Conservation (phyloP, 805 yeast genomes). For the Kluyveromyces wickerhamii region DNA sequence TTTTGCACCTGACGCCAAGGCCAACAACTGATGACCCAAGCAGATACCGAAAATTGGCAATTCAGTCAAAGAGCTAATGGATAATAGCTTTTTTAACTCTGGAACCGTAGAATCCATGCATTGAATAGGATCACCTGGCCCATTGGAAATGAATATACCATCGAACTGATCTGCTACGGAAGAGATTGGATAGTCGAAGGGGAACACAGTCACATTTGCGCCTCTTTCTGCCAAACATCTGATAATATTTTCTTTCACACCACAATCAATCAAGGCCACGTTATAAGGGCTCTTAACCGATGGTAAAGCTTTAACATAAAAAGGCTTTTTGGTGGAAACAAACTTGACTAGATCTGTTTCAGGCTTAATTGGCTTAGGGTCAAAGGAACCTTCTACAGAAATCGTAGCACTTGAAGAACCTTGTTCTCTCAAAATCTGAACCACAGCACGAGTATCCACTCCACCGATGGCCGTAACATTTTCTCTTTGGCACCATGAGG, state of each 20-base stretch:
- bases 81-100: slow-evolving; percentile 66
- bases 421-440: slow-evolving; percentile 85
- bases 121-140: slow-evolving; percentile 97
- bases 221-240: slow-evolving; percentile 93
- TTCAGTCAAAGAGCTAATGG: slow-evolving; percentile 40
- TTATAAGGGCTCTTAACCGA: slow-evolving; percentile 49
- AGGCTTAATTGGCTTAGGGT: slow-evolving; percentile 45
- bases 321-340: slow-evolving; percentile 93
- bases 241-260: slow-evolving; percentile 94
- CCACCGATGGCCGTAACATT: slow-evolving; percentile 96
- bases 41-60: slow-evolving; percentile 97
- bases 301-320: slow-evolving; percentile 63
- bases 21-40: slow-evolving; percentile 93
- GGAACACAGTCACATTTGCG: slow-evolving; percentile 93
- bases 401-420: slow-evolving; percentile 92
- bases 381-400: slow-evolving; percentile 60
- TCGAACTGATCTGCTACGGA: slow-evolving; percentile 87
- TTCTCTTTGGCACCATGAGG: slow-evolving; percentile 93
- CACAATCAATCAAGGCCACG: slow-evolving; percentile 93
- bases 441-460: slow-evolving; percentile 94
- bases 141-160: slow-evolving; percentile 90
- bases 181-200: slow-evolving; percentile 89
- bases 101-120: slow-evolving; percentile 66
- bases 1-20: slow-evolving; percentile 90
- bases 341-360: slow-evolving; percentile 93